Conservation (phyloP, 768 basidiomycete genomes). For the Hemileccinum rubropunctum region DNA sequence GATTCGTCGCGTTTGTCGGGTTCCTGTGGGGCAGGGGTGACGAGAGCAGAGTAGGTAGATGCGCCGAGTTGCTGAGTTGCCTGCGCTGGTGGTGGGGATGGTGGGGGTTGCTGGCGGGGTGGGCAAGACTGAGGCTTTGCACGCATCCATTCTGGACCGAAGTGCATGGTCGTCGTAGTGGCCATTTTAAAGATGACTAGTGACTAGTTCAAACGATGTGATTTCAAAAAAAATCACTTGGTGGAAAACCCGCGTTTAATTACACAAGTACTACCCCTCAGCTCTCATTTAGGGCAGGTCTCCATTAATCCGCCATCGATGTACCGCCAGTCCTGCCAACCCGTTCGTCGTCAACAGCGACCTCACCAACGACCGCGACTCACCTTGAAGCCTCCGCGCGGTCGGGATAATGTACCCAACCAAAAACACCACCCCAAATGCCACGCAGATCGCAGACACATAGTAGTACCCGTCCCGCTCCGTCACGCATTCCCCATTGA, state of each 20-base stretch:
- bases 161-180: conserved; percentile 70
- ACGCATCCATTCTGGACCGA: conserved; percentile 93
- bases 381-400: conserved; percentile 83
- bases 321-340: conserved; percentile 59
- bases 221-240: conserved; percentile 16
- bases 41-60: conserved; percentile 70
- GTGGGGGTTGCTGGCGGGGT: conserved; percentile 50
- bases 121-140: conserved; percentile 59
- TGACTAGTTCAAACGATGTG: conserved; percentile 12
- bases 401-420: conserved; percentile 79
- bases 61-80: conserved; percentile 51
- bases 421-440: conserved; percentile 71
- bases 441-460: conserved; percentile 75
- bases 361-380: conserved; percentile 24
- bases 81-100: conserved; percentile 55
- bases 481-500: conserved; percentile 78
- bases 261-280: conserved; percentile 13
- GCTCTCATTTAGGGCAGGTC: conserved; percentile 34
- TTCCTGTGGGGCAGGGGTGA: conserved; percentile 41
- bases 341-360: conserved; percentile 1
- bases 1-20: conserved; percentile 59
- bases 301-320: conserved; percentile 65
- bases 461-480: conserved; percentile 92
- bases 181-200: conserved; percentile 38
- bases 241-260: conserved; percentile 27